Evolutionary conservation across 179 eudicot genomes (phyloP), one percentile per base, ranked within the genome.

Genomic region (Silene coronaria): DNA sequence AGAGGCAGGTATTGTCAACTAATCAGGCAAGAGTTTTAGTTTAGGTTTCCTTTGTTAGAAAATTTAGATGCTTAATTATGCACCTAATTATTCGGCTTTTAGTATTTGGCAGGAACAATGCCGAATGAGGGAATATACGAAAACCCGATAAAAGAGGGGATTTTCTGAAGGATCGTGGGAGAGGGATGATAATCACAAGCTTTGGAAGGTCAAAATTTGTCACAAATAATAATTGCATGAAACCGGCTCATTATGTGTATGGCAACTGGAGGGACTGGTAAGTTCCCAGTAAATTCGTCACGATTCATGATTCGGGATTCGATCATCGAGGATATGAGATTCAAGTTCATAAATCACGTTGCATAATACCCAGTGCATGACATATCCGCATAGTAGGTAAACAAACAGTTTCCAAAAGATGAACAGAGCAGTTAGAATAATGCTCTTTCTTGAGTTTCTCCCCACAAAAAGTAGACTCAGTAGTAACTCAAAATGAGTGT

Each of bases 341-440:
- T 59, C 63, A 59, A 22, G 26, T 21, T 21, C 24, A 59, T 12
- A 21, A 19, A 22, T 59, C 63, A 59, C 27, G 10, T 21, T 21
- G 10, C 3, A 7, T 21, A 6, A 59, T 6, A 59, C 63, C 6
- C 63, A 59, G 6, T 59, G 48, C 48, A 42, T 6, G 8, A 42
- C 48, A 23, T 26, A 2, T 61, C 4, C 66, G 22, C 26, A 53
- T 53, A 53, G 7, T 17, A 21, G 3, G 62, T n/a, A n/a, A 22
- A 61, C 13, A 61, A 6, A 61, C 19, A 6, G 58, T 38, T 70
- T 45, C 32, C 28, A 5, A 58, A 38, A 32, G 48, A 30, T 23
- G 80, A 28, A 76, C 68, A 48, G 26, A 69, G 48, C 58, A 36
- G 22, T 68, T 30, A 32, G 48, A 59, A 68, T 57, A n/a, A 26